Evolutionary conservation across 2,329 filamentous ascomycete genomes (phyloP).

Genomic region (Cordyceps javanica): DNA sequence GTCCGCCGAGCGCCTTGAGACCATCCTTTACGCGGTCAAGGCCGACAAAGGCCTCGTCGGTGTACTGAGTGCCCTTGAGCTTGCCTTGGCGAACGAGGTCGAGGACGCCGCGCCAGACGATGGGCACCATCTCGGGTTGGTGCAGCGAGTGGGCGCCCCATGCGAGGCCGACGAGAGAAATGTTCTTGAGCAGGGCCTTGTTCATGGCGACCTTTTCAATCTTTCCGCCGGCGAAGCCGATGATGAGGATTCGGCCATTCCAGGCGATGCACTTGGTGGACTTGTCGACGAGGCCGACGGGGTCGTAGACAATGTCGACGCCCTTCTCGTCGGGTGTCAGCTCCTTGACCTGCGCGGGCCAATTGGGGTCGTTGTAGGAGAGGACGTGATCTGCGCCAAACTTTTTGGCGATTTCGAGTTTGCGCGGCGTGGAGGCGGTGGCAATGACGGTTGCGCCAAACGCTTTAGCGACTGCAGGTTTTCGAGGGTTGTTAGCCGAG

Average conservation of each 20-base stretch:
- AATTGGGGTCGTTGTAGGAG: conserved; percentile 62
- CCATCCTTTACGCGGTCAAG: conserved; percentile 74
- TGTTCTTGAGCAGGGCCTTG: conserved; percentile 88
- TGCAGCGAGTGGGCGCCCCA: conserved; percentile 80
- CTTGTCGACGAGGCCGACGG: conserved; percentile 81
- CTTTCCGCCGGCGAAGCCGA: conserved; percentile 69
- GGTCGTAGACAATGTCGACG: conserved; percentile 93
- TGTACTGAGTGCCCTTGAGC: conserved; percentile 76
- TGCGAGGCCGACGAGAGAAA: conserved; percentile 80
- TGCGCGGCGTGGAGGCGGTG: conserved; percentile 74
- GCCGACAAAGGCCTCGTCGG: conserved; percentile 74
- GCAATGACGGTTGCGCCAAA: conserved; percentile 89
- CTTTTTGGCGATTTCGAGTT: conserved; percentile 68
- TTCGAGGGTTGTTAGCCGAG: background rate
- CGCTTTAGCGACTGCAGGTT: conserved; percentile 66
- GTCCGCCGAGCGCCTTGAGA: conserved; percentile 66
- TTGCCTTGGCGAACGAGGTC: conserved; percentile 70
- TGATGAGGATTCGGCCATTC: conserved; percentile 82
- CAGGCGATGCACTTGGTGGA: conserved; percentile 88
- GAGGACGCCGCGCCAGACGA: conserved; percentile 80
- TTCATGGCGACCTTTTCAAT: conserved; percentile 95
- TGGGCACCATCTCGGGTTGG: conserved; percentile 62
- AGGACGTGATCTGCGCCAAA: conserved; percentile 84
- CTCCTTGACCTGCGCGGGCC: conserved; percentile 66
- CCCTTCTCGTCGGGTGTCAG: conserved; percentile 66